Base-by-base conservation (phyloP, 2,329 filamentous ascomycete species). In the Epicoccum sorghinum region DNA sequence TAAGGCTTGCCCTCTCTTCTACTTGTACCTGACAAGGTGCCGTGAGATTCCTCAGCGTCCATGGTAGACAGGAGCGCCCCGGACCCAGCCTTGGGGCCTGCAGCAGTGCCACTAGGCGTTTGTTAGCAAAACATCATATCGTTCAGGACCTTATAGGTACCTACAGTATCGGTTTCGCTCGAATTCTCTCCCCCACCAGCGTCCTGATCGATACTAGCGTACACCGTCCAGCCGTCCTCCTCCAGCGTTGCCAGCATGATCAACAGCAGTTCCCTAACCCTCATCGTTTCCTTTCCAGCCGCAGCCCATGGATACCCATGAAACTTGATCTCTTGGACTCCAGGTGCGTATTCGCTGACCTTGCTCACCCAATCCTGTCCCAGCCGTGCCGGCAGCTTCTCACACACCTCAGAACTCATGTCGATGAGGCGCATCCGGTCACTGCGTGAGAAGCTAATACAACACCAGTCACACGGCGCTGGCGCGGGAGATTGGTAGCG, bases 141-240 rank as follows among this genome's bases (percentile, higher is more conserved):
- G 4, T 13, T 14, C 3, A 13, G 24, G 12, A 33, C 5, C 7
- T 5, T 4, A 27, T 4, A 6, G 6, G 2, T 2, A 57, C 60
- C 57, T 39, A 65, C 60, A 14, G 64, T 65, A 58, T 70, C 62
- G 24, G 63, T 65, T 47, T 67, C 58, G 12, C 44, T 61, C 22
- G 43, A 29, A 8, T 61, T 62, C 48, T 59, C 61, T 8, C 18
- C 30, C 7, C 39, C 65, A 25, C 36, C 60, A 33, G 42, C 22
- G 39, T 22, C 60, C 54, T 76, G 72, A 52, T 76, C 71, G 25
- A 78, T 63, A 52, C 73, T 75, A 1, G 73, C 72, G 62, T 77
- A 77, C 12, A 77, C 65, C 41, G 67, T 71, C 69, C 74, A 78
- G 1, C 75, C 75, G 44, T 73, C 64, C 4, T 58, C 59, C 53